A percentile compares a stretch with the other conserved stretches of the same genome.
phyloP scores from a whole-genome alignment of 2,329 filamentous ascomycete genomes.

The Aspergillus fijiensis region DNA sequence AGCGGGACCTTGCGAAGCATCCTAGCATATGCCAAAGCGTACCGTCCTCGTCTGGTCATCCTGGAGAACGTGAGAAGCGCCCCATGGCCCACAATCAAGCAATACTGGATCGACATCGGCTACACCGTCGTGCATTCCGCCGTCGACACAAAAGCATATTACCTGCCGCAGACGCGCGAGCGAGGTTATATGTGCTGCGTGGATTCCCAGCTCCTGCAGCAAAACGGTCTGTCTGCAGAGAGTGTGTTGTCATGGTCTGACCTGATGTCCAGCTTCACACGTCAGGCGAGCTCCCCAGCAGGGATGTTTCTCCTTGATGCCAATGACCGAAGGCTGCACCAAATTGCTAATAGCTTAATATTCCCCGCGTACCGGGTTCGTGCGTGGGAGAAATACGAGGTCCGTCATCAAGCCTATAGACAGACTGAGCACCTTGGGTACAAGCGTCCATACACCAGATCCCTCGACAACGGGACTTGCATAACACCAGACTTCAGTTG shows the following conservation, averaged over 20 bases:
- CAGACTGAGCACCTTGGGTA: constrained; percentile 52
- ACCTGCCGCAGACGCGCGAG: constrained; percentile 68
- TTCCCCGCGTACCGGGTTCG: constrained; percentile 25
- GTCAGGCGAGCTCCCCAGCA: constrained; percentile 61
- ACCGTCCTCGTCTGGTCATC: constrained; percentile 63
- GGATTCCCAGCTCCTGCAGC: constrained; percentile 34
- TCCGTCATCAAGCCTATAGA: constrained; percentile 60
- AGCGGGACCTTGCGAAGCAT: constrained; percentile 64
- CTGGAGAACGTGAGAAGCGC: constrained; percentile 68
- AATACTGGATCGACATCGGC: constrained; percentile 49
- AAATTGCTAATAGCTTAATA: constrained; percentile 52
- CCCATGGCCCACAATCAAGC: constrained; percentile 58
- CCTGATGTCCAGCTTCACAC: constrained; percentile 50
- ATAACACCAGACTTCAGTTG: constrained; percentile 58
- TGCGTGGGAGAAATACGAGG: constrained; percentile 49
- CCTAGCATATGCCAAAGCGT: constrained; percentile 55
- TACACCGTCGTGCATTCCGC: constrained; percentile 55
- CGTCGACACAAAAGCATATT: constrained; percentile 69
- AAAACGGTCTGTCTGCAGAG: constrained; percentile 19
- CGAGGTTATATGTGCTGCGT: constrained; percentile 62
- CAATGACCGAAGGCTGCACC: constrained; percentile 56
- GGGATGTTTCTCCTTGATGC: constrained; percentile 60
- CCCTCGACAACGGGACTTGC: constrained; percentile 56
- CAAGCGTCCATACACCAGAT: constrained; percentile 59
- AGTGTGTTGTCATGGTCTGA: constrained; percentile 40